Percentiles rank a stretch among this genome's conserved stretches.
These are phyloP conservation scores for Aethionema arabicum DNA, from an alignment of 345 rosid species.

Conservation along the genomic window DNA sequence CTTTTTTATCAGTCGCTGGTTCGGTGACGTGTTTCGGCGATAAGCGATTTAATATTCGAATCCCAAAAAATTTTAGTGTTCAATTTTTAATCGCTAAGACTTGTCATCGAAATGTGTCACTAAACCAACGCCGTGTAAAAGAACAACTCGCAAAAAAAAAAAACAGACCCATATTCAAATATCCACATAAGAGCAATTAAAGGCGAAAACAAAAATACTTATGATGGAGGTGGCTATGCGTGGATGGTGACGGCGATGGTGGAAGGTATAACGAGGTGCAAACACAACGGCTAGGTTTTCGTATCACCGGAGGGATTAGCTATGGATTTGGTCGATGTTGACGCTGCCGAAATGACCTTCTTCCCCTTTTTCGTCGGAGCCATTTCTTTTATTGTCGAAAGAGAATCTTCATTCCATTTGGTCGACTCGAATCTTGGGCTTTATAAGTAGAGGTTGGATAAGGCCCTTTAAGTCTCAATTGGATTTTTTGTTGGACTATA, in stretches of 20 bases:
- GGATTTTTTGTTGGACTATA: background rate
- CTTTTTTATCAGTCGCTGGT: too few species aligned
- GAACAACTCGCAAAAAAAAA: too few species aligned
- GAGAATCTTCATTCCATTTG: slow-evolving; percentile 6
- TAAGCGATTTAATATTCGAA: too few species aligned
- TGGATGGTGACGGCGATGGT: slow-evolving; percentile 88
- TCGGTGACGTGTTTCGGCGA: too few species aligned
- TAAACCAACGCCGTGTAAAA: too few species aligned
- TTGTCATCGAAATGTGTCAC: too few species aligned
- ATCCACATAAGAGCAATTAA: background rate
- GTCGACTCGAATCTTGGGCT: slow-evolving; percentile 3
- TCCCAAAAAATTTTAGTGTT: too few species aligned
- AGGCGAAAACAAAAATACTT: slow-evolving; percentile 50
- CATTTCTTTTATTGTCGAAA: slow-evolving; percentile 34
- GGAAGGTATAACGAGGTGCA: slow-evolving; percentile 61
- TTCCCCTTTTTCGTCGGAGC: slow-evolving; percentile 73
- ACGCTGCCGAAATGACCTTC: slow-evolving; percentile 43
- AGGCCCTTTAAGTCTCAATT: background rate
- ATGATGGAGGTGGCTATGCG: slow-evolving; percentile 94
- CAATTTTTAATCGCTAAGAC: too few species aligned
- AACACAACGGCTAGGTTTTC: slow-evolving; percentile 53
- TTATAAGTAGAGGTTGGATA: background rate
- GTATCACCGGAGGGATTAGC: slow-evolving; percentile 21
- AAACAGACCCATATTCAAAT: too few species aligned
- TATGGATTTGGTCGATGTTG: slow-evolving; percentile 44